Conservation (phyloP, 164 flowering plant species). For the Nymphaea colorata region DNA sequence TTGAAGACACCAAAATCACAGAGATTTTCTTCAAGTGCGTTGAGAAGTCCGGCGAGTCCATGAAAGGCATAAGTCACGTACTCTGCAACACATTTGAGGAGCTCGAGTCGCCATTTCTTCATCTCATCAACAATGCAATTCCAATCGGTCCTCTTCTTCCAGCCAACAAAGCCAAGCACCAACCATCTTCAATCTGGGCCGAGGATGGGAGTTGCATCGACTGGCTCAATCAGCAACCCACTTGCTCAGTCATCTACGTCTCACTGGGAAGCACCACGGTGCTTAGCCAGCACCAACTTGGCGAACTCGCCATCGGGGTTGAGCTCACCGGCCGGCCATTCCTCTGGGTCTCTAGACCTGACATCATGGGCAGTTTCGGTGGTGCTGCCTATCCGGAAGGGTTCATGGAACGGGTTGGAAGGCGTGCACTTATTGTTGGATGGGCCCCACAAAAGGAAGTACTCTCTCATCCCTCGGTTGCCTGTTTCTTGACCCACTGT, state of each 20-base stretch:
- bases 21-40: not conserved
- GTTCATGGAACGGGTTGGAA: not conserved
- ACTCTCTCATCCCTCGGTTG: conserved; percentile 3
- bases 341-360: conserved; percentile 6
- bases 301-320: conserved; percentile 3
- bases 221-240: conserved; percentile 6
- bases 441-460: conserved; percentile 4
- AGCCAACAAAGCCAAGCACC: not conserved
- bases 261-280: conserved; percentile 1
- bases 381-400: not conserved
- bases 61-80: not conserved
- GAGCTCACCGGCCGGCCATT: conserved; percentile 3
- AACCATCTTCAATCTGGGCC: conserved; percentile 3
- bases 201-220: conserved; percentile 2
- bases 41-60: not conserved
- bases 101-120: not conserved
- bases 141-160: conserved; percentile 5
- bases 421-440: not conserved
- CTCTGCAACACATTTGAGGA: conserved; percentile 7
- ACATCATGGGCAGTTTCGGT: not conserved
- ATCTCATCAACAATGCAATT: not conserved
- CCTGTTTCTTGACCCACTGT: conserved; percentile 6
- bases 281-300: conserved; percentile 2
- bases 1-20: not conserved
- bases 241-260: conserved; percentile 2